Evolutionary conservation across 2,329 filamentous ascomycete genomes (phyloP).

Genomic region (Neonectria hederae): DNA sequence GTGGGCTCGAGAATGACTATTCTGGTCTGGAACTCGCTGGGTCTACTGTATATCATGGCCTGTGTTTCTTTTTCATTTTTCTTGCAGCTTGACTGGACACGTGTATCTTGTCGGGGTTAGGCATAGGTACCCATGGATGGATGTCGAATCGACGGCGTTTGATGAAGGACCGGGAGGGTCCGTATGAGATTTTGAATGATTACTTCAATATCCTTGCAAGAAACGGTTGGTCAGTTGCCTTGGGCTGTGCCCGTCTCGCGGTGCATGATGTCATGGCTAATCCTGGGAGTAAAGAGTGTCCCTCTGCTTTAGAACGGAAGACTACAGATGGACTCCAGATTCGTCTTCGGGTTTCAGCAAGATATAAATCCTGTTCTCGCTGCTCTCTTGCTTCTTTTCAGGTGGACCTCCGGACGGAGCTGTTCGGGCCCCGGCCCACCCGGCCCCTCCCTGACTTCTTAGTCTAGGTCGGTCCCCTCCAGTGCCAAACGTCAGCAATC

Average conservation of each 20-base stretch:
- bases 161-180: constrained; percentile 24
- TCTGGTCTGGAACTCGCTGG: constrained; percentile 24
- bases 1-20: constrained; percentile 5
- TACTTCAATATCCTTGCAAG: constrained; percentile 10
- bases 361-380: not conserved
- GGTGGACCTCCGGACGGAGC: constrained; percentile 19
- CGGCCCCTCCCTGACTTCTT: constrained; percentile 25
- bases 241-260: no score
- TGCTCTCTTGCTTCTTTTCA: not conserved
- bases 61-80: constrained; percentile 7
- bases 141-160: constrained; percentile 32
- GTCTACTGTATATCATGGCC: constrained; percentile 36
- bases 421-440: constrained; percentile 16
- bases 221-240: not conserved
- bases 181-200: constrained; percentile 24
- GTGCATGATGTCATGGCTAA: no score
- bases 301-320: not conserved
- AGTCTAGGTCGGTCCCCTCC: not conserved
- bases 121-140: constrained; percentile 14
- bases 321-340: not conserved
- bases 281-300: not conserved
- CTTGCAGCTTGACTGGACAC: constrained; percentile 18
- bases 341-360: not conserved
- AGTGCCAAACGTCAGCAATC: not conserved
- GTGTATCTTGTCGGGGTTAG: constrained; percentile 19